These are phyloP conservation scores for Blakeslea trispora DNA, from an alignment of 371 early-diverging fungal species.

Conservation along the genomic window DNA sequence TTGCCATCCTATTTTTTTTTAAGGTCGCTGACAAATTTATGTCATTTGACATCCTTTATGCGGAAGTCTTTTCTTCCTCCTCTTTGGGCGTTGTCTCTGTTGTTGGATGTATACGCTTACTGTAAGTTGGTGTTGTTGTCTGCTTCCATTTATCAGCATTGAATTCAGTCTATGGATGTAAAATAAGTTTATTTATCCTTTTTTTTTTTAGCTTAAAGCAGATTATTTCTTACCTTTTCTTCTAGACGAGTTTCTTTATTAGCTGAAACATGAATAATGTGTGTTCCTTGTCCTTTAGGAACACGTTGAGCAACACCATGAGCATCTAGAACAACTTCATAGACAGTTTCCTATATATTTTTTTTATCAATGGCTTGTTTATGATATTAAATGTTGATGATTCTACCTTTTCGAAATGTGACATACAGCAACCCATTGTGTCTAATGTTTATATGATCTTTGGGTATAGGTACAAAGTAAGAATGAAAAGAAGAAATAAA, in stretches of 20 bases:
- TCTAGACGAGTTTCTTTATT: conserved; percentile 40
- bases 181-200: background rate
- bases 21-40: too few species aligned
- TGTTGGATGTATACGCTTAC: conserved; percentile 18
- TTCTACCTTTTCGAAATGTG: conserved; percentile 36
- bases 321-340: conserved; percentile 48
- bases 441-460: too few species aligned
- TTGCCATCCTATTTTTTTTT: too few species aligned
- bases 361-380: too few species aligned
- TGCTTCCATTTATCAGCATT: conserved; percentile 8
- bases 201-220: too few species aligned
- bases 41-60: conserved; percentile 7
- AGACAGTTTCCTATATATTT: conserved; percentile 47
- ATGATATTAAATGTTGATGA: background rate
- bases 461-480: too few species aligned
- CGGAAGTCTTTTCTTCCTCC: conserved; percentile 5
- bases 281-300: conserved; percentile 48
- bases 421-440: conserved; percentile 47
- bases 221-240: conserved; percentile 34
- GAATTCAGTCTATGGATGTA: conserved; percentile 2
- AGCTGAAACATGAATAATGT: conserved; percentile 43
- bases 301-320: conserved; percentile 50
- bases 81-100: conserved; percentile 1
- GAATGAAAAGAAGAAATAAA: background rate
- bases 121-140: conserved; percentile 18